phyloP scores from a whole-genome alignment of 495 filamentous ascomycete genomes.

The Penicillium cataractarum region DNA sequence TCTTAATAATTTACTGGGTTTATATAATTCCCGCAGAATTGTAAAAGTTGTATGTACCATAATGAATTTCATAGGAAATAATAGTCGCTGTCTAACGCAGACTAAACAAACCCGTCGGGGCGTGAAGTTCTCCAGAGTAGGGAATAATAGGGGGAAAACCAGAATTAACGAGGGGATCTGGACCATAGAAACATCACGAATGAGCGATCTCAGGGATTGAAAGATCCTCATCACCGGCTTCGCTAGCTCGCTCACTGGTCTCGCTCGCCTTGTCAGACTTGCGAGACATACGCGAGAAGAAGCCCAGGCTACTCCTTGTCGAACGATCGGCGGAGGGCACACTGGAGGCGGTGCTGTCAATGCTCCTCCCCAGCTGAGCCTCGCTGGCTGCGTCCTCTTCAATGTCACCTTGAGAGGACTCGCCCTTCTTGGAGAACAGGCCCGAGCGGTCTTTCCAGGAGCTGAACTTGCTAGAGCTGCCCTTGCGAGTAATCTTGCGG shows the following conservation, averaged over 20 bases:
- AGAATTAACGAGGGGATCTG: not conserved
- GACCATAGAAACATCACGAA: conserved; percentile 6
- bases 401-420: conserved; percentile 52
- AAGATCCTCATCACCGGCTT: conserved; percentile 53
- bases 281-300: conserved; percentile 55
- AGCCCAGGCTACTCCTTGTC: conserved; percentile 50
- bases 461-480: conserved; percentile 79
- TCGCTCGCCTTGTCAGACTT: conserved; percentile 51
- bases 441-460: conserved; percentile 69
- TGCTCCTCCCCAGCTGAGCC: conserved; percentile 50
- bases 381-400: conserved; percentile 52
- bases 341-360: conserved; percentile 50
- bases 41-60: conserved; percentile 5
- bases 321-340: conserved; percentile 49
- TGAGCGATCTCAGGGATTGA: conserved; percentile 36
- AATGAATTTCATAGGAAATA: conserved; percentile 4
- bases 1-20: not conserved
- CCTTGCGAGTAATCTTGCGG: conserved; percentile 76
- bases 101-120: conserved; percentile 11
- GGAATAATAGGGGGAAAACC: not conserved
- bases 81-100: conserved; percentile 9
- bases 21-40: no score
- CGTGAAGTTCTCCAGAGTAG: conserved; percentile 1
- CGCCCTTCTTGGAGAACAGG: conserved; percentile 65
- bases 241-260: conserved; percentile 51